Conservation (phyloP, 768 basidiomycete species). For the Leccinum boreale region DNA sequence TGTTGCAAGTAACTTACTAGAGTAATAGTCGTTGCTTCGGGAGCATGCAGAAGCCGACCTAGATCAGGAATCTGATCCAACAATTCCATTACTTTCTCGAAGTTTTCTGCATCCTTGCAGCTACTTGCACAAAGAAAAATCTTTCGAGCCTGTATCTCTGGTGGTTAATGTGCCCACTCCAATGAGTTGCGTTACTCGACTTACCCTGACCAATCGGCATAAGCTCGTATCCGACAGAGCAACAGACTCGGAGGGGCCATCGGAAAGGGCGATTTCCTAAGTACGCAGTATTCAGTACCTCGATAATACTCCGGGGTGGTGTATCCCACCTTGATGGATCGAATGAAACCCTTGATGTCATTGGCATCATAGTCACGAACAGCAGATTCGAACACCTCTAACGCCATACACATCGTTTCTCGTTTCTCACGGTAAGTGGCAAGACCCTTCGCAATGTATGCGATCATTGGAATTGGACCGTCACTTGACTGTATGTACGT, state of each 20-base stretch:
- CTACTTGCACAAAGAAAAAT: background rate
- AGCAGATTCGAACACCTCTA: background rate
- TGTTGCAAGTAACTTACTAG: constrained; percentile 3
- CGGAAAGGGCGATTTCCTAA: constrained; percentile 5
- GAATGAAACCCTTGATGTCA: background rate
- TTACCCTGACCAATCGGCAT: background rate
- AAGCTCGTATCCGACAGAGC: background rate
- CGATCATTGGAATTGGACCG: background rate
- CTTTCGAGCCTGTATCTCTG: background rate
- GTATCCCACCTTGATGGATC: constrained; percentile 6
- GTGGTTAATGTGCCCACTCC: background rate
- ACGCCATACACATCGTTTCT: background rate
- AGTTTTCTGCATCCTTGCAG: background rate
- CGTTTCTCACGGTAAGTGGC: background rate
- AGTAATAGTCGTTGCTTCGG: background rate
- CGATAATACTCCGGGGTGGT: background rate
- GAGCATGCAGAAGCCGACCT: background rate
- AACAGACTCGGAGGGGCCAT: background rate
- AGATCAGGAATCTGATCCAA: background rate
- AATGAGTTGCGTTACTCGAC: background rate
- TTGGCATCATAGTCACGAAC: background rate
- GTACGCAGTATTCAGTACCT: background rate
- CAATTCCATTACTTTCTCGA: background rate
- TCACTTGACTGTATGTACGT: background rate
- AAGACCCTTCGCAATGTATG: constrained; percentile 3